Conservation (phyloP, 2,329 filamentous ascomycete species). For the Albophoma yamanashiensis region DNA sequence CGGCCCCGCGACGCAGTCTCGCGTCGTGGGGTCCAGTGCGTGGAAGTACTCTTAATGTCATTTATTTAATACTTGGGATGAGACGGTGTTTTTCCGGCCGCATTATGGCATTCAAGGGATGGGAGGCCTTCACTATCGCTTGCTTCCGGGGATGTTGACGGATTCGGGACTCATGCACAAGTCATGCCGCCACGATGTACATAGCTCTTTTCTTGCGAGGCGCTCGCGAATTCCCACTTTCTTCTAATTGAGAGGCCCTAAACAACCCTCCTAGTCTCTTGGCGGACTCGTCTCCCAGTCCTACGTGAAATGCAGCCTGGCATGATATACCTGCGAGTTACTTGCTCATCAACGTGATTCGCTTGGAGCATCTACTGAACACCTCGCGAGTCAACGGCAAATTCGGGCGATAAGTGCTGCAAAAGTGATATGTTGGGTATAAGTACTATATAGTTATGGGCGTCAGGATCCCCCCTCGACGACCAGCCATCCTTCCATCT, state of each 20-base stretch:
- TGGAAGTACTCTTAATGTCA: not conserved
- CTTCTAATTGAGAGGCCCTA: not conserved
- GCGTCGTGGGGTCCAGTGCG: not conserved
- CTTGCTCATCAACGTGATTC: no score
- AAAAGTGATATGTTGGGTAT: not conserved
- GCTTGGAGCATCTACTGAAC: not conserved
- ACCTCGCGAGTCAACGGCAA: not conserved
- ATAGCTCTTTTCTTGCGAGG: constrained; percentile 1
- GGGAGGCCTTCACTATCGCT: not conserved
- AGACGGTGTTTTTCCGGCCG: not conserved
- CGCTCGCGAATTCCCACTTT: not conserved
- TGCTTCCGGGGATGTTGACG: constrained; percentile 1
- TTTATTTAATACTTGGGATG: not conserved
- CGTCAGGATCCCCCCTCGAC: not conserved
- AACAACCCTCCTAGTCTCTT: not conserved
- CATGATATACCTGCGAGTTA: not conserved
- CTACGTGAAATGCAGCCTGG: not conserved
- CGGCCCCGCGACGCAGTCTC: not conserved
- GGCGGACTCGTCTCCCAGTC: not conserved
- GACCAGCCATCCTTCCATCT: not conserved
- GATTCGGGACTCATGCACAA: constrained; percentile 3
- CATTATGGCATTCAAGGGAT: not conserved
- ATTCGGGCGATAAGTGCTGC: no score
- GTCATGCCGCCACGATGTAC: constrained; percentile 6
- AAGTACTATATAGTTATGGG: not conserved